These are phyloP conservation scores for Larix kaempferi DNA, from an alignment of 75 land plant genomes.

Conservation along the genomic window DNA sequence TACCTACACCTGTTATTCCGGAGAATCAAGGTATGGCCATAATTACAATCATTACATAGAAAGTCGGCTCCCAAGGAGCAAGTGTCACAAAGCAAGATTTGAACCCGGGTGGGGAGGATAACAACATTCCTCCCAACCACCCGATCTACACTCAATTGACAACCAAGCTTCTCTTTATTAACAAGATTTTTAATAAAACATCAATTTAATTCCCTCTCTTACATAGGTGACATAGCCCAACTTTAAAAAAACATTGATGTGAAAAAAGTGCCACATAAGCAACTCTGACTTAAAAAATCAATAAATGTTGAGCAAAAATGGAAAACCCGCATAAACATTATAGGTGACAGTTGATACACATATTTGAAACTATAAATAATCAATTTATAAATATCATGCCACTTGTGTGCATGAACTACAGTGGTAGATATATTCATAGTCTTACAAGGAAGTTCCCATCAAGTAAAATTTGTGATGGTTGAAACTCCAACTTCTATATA, in stretches of 20 bases:
- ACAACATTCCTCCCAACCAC: too few species aligned
- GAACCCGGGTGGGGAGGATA: too few species aligned
- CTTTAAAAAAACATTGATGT: not conserved
- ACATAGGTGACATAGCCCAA: not conserved
- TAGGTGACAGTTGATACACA: too few species aligned
- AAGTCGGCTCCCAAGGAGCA: too few species aligned
- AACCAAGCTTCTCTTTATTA: not conserved
- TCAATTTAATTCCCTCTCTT: not conserved
- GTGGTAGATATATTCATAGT: not conserved
- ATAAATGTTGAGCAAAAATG: not conserved
- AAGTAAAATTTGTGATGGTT: constrained; percentile 4
- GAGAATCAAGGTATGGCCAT: too few species aligned
- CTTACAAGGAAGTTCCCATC: constrained; percentile 5
- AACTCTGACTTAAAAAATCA: not conserved
- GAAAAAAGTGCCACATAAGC: not conserved
- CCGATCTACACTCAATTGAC: too few species aligned
- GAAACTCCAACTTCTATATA: not conserved
- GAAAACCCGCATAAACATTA: not conserved
- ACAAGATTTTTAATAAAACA: not conserved
- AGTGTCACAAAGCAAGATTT: too few species aligned
- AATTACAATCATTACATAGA: too few species aligned
- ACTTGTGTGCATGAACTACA: not conserved
- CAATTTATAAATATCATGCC: not conserved
- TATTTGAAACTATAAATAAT: not conserved
- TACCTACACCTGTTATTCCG: too few species aligned